Percentiles rank a stretch among this genome's conserved stretches.
These are phyloP conservation scores for Epichloe aotearoae DNA, from an alignment of 2,329 filamentous ascomycete genomes.

Conservation along the genomic window DNA sequence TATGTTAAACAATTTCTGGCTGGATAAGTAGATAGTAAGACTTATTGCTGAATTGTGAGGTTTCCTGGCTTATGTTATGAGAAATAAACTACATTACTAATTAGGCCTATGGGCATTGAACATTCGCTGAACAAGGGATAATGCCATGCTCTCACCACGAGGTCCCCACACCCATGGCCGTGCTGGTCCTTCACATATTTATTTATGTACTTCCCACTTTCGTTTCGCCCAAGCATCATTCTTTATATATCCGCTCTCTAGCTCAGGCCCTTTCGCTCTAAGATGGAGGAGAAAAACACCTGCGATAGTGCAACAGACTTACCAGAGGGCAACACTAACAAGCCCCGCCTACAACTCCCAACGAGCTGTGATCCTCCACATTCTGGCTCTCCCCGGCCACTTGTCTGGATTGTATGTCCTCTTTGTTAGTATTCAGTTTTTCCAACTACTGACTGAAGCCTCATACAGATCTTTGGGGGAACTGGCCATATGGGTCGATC, in stretches of 20 bases:
- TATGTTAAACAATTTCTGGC: slow-evolving; percentile 46
- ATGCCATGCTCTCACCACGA: neutral
- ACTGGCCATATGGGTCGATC: slow-evolving; percentile 96
- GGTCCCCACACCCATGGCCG: neutral
- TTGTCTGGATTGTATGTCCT: slow-evolving; percentile 61
- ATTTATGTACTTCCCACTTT: too few relatives aligned
- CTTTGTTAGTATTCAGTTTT: neutral
- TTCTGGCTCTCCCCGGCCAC: slow-evolving; percentile 55
- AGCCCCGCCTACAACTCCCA: slow-evolving; percentile 43
- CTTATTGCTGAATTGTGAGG: too few relatives aligned
- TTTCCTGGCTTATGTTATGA: too few relatives aligned
- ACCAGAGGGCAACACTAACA: slow-evolving; percentile 12
- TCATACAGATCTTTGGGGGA: slow-evolving; percentile 72
- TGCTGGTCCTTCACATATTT: neutral
- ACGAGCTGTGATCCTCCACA: slow-evolving; percentile 76
- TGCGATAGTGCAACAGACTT: slow-evolving; percentile 9
- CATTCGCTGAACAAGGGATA: neutral
- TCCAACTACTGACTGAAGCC: neutral
- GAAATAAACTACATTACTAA: too few relatives aligned
- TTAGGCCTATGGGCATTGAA: too few relatives aligned
- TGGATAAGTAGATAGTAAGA: neutral
- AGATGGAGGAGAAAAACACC: slow-evolving; percentile 6
- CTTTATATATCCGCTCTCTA: neutral
- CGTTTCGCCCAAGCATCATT: neutral
- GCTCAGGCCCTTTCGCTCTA: neutral